These are phyloP conservation scores for Chrysoporthe deuterocubensis DNA, from an alignment of 2,329 filamentous ascomycete genomes.

Conservation along the genomic window DNA sequence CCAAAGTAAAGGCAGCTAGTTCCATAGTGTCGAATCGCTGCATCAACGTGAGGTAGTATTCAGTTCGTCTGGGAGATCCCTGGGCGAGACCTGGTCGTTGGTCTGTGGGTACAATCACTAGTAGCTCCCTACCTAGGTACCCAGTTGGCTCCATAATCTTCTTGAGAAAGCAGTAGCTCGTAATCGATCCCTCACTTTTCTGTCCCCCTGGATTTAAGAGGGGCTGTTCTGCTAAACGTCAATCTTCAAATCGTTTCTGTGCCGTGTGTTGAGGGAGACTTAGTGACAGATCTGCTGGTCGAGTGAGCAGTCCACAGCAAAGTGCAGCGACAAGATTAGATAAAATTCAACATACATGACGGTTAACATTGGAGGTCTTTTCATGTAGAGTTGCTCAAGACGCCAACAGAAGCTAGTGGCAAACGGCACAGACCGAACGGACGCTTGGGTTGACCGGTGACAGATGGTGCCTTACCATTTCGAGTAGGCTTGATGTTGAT, in stretches of 20 bases:
- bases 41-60: not conserved
- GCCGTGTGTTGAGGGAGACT: no score
- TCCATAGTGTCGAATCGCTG: no score
- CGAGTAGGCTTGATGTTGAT: not conserved
- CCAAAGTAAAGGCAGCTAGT: no score
- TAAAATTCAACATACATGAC: not conserved
- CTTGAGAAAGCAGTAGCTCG: not conserved
- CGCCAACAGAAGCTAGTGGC: not conserved
- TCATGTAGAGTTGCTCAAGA: not conserved
- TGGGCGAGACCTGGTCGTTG: not conserved
- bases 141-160: not conserved
- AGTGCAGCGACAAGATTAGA: not conserved
- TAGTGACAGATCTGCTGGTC: not conserved
- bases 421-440: not conserved
- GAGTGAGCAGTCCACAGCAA: not conserved
- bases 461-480: not conserved
- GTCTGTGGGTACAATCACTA: not conserved
- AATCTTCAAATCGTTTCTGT: no score
- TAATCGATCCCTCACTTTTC: not conserved
- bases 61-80: not conserved
- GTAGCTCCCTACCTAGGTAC: no score
- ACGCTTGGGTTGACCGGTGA: not conserved
- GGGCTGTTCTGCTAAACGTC: no score
- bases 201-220: not conserved
- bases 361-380: not conserved